A percentile compares a stretch with the other conserved stretches of the same genome.
phyloP scores from a whole-genome alignment of 2,329 filamentous ascomycete species.

The Didymosphaeria variabile region DNA sequence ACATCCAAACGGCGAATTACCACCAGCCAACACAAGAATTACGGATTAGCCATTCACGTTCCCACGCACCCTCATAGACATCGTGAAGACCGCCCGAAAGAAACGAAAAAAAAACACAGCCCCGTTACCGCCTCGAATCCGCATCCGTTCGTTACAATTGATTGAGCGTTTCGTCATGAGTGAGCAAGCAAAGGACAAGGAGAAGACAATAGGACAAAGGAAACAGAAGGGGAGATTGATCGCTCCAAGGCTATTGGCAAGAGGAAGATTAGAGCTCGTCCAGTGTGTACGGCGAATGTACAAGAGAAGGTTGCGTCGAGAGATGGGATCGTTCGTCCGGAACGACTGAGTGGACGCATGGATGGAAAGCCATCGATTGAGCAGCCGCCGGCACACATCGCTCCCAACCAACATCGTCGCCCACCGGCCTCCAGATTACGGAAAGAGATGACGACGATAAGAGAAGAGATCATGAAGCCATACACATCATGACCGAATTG shows the following conservation, averaged over 20 bases:
- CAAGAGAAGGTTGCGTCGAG: constrained; percentile 24
- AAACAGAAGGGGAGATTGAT: constrained; percentile 24
- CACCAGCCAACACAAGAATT: constrained; percentile 20
- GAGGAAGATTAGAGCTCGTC: constrained; percentile 26
- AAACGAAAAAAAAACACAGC: not conserved
- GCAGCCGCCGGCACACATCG: not conserved
- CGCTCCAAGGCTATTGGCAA: constrained; percentile 24
- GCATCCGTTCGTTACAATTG: constrained; percentile 29
- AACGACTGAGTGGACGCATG: not conserved
- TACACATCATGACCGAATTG: constrained; percentile 37
- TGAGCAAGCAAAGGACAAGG: constrained; percentile 32
- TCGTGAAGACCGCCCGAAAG: constrained; percentile 28
- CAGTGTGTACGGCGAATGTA: constrained; percentile 36
- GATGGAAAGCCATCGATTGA: constrained; percentile 10
- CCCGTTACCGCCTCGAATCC: constrained; percentile 21
- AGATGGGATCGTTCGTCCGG: not conserved
- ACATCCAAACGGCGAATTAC: not conserved
- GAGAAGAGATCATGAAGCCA: constrained; percentile 26
- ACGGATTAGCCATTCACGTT: constrained; percentile 33
- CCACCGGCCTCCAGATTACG: constrained; percentile 31
- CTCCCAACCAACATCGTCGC: constrained; percentile 11
- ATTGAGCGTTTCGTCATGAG: constrained; percentile 38
- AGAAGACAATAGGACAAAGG: constrained; percentile 21
- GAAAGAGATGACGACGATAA: constrained; percentile 30
- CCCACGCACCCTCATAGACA: constrained; percentile 28